Conservation (phyloP, 163 green algal genomes). For the Prototheca cutis region DNA sequence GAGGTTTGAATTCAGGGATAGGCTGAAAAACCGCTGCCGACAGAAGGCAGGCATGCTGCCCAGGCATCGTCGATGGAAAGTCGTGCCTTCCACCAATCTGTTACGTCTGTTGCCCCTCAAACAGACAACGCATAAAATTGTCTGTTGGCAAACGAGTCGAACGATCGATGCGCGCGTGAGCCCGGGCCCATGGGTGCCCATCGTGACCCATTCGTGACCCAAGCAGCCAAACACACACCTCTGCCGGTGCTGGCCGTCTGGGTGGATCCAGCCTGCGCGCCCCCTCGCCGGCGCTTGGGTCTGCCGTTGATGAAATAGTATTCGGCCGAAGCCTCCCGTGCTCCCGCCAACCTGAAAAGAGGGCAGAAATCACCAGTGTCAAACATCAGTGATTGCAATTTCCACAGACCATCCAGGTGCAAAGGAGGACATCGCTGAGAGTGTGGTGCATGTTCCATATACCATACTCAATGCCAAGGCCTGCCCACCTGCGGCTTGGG, state of each 20-base stretch:
- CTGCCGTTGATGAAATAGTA: slow-evolving; percentile 31
- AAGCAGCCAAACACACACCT: not conserved
- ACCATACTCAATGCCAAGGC: not conserved
- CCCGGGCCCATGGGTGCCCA: too few relatives aligned
- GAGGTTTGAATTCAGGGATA: not conserved
- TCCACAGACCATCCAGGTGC: too few relatives aligned
- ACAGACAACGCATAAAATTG: not conserved
- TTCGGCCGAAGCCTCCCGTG: not conserved
- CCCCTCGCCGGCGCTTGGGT: slow-evolving; percentile 17
- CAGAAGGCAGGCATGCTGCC: too few relatives aligned
- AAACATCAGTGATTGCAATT: too few relatives aligned
- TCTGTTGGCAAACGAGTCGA: too few relatives aligned
- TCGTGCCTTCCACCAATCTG: too few relatives aligned
- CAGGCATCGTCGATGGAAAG: too few relatives aligned
- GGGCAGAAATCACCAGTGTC: too few relatives aligned
- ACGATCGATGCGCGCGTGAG: too few relatives aligned
- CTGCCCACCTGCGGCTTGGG: not conserved
- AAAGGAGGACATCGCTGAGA: not conserved
- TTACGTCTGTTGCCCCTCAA: not conserved
- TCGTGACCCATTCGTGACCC: too few relatives aligned
- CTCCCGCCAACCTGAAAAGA: not conserved
- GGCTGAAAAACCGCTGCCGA: not conserved
- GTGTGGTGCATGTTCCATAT: not conserved
- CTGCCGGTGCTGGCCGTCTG: not conserved
- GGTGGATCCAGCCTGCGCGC: not conserved